Evolutionary conservation across 345 rosid genomes (phyloP).

Genomic region (Combretum micranthum): DNA sequence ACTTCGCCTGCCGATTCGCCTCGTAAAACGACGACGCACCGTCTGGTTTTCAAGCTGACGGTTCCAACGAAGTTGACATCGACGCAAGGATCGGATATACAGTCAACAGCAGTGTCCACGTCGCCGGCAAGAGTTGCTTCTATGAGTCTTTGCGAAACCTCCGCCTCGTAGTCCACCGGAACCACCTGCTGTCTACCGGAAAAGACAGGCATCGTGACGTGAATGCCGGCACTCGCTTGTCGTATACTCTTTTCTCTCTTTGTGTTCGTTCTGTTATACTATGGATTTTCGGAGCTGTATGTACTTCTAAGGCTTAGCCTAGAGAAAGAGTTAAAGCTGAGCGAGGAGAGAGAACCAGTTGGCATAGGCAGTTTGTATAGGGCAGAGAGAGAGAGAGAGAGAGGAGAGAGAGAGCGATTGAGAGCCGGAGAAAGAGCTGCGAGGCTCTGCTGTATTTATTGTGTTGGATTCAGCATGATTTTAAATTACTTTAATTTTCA

Average conservation of each 20-base stretch:
- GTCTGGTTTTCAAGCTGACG: slow-evolving; percentile 58
- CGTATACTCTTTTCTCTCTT: slow-evolving; percentile 4
- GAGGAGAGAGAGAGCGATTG: too few species aligned
- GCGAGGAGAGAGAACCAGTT: slow-evolving; percentile 15
- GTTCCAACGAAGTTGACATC: slow-evolving; percentile 90
- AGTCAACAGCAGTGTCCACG: slow-evolving; percentile 47
- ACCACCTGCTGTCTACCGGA: slow-evolving; percentile 74
- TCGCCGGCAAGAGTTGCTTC: slow-evolving; percentile 68
- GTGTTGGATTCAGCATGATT: slow-evolving; percentile 23
- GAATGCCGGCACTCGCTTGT: slow-evolving; percentile 7
- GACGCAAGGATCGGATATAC: slow-evolving; percentile 56
- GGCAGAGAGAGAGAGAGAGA: not conserved
- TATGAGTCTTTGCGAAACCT: slow-evolving; percentile 77
- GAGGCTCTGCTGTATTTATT: too few species aligned
- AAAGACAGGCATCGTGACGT: slow-evolving; percentile 62
- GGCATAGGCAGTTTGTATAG: not conserved
- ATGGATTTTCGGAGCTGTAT: too few species aligned
- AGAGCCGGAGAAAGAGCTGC: too few species aligned
- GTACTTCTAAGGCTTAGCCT: slow-evolving; percentile 16
- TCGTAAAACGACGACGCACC: slow-evolving; percentile 55
- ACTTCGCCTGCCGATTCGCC: slow-evolving; percentile 62
- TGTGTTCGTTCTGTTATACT: too few species aligned
- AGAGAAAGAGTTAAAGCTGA: slow-evolving; percentile 39
- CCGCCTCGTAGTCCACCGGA: slow-evolving; percentile 82
- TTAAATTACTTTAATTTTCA: slow-evolving; percentile 7